These are phyloP conservation scores for Ascochyta fabae DNA, from an alignment of 2,329 filamentous ascomycete genomes.

Conservation along the genomic window DNA sequence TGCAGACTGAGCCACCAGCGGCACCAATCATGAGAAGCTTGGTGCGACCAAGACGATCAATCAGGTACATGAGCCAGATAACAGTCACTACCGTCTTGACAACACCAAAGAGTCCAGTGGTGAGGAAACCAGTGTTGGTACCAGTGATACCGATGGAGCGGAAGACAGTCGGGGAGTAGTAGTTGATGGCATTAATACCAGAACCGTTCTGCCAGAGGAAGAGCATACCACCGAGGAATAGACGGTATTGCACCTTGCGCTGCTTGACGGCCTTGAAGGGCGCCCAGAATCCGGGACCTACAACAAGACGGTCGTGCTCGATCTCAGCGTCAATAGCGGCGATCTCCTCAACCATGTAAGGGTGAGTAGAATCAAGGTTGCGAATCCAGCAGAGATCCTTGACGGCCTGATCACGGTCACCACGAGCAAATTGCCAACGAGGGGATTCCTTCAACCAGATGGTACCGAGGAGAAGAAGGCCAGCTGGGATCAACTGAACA, in stretches of 20 bases:
- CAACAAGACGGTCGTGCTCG: constrained; percentile 66
- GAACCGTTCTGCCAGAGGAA: constrained; percentile 81
- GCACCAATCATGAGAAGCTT: constrained; percentile 71
- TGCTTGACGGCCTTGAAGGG: constrained; percentile 41
- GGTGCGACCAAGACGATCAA: constrained; percentile 68
- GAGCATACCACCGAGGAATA: constrained; percentile 74
- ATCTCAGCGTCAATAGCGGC: constrained; percentile 73
- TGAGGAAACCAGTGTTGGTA: constrained; percentile 66
- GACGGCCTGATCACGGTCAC: constrained; percentile 50
- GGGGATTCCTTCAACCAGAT: constrained; percentile 55
- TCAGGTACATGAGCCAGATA: constrained; percentile 72
- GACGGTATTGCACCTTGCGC: constrained; percentile 69
- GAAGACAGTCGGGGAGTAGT: constrained; percentile 77
- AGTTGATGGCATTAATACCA: constrained; percentile 78
- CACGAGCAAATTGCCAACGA: constrained; percentile 54
- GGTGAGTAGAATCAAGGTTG: constrained; percentile 61
- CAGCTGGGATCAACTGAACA: constrained; percentile 71
- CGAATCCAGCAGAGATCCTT: constrained; percentile 67
- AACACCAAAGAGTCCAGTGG: constrained; percentile 78
- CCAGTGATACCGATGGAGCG: constrained; percentile 67
- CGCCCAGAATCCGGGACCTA: constrained; percentile 77
- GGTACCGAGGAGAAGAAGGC: constrained; percentile 58
- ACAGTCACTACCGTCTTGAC: constrained; percentile 75
- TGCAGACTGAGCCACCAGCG: constrained; percentile 65
- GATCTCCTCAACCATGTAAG: constrained; percentile 77